Base-by-base conservation (phyloP, 108 stramenopile species). In the Schizochytrium sp. region DNA sequence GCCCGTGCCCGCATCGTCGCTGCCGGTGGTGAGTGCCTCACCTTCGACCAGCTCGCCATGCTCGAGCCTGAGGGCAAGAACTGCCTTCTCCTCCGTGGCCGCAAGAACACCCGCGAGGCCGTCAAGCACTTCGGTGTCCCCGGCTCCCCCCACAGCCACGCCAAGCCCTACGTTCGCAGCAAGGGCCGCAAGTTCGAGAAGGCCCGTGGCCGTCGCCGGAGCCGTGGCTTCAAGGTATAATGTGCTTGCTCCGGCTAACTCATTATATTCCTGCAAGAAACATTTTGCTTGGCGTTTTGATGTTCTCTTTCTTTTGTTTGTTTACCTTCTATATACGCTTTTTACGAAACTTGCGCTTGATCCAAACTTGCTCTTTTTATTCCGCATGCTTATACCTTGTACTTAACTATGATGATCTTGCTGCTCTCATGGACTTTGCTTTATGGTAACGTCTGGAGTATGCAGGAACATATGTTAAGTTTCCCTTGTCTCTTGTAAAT, bases 181-280 rank as follows among this genome's bases (percentile, higher is more conserved):
- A 98, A 98, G 94, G 99, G 99, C 92, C 96, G 98, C 94, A 99
- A 99, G 94, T 99, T 99, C 95, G 99, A 99, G 95, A 94, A 94
- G 90, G 99, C 99, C 89, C 98, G 99, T 95, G 98, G 98, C 92
- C 98, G 98, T 91, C 97, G 99, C 95, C 92, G 94, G 72, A 96
- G 96, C 87, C 93, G 96, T 90, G 98, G 99, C 83, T 99, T 99
- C 97, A 98, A 98, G 97, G 96, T 98, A 50, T 97, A 97, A 92
- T 69, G 64, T 7, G 28, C 42, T 7, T 12, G 64, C 8, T 69
- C 7, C 10, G 64, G 64, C 15, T 38, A 44, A 12, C 15, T 44
- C 10, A 44, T 69, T 44, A 44, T 69, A 38, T 69, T 69, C 44
- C 44, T 44, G 42, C 57, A 58, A 15, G 15, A 69, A 69, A 69